Conservation (phyloP, 2,329 filamentous ascomycete species). For the Fusarium compactum region DNA sequence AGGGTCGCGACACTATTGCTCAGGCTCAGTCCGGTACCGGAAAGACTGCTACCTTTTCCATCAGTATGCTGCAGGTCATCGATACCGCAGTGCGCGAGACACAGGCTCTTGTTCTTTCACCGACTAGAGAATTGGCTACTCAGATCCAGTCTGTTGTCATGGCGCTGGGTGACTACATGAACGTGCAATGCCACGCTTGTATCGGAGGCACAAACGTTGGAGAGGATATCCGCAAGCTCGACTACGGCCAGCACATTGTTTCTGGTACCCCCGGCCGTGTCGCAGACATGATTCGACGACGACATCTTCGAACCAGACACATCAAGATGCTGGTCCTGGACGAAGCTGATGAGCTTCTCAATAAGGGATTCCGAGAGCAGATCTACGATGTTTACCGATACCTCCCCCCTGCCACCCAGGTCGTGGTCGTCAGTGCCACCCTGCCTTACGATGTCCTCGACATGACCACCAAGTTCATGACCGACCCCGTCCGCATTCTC, state of each 20-base stretch:
- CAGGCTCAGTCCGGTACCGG: constrained; percentile 97
- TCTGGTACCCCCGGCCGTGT: constrained; percentile 98
- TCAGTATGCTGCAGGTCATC: constrained; percentile 95
- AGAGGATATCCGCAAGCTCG: constrained; percentile 96
- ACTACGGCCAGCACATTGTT: constrained; percentile 97
- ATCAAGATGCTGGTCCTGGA: constrained; percentile 74
- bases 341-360: constrained; percentile 76
- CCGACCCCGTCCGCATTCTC: constrained; percentile 92
- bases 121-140: constrained; percentile 94
- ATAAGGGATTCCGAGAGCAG: constrained; percentile 96
- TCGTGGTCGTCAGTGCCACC: constrained; percentile 97
- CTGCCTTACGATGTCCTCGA: constrained; percentile 97
- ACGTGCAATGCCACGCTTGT: constrained; percentile 98
- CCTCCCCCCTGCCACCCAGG: constrained; percentile 94
- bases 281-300: constrained; percentile 71
- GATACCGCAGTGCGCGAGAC: constrained; percentile 93
- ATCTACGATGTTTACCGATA: constrained; percentile 99
- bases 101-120: constrained; percentile 94
- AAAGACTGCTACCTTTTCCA: constrained; percentile 97
- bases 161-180: constrained; percentile 99
- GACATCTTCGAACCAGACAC: constrained; percentile 69
- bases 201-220: constrained; percentile 98
- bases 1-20: constrained; percentile 97
- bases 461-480: constrained; percentile 99
- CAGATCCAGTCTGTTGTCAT: constrained; percentile 99